Percentiles rank a stretch among this genome's conserved stretches.
Evolutionary conservation across 345 rosid genomes (phyloP).

Genomic region (Excoecaria cochinchinensis): DNA sequence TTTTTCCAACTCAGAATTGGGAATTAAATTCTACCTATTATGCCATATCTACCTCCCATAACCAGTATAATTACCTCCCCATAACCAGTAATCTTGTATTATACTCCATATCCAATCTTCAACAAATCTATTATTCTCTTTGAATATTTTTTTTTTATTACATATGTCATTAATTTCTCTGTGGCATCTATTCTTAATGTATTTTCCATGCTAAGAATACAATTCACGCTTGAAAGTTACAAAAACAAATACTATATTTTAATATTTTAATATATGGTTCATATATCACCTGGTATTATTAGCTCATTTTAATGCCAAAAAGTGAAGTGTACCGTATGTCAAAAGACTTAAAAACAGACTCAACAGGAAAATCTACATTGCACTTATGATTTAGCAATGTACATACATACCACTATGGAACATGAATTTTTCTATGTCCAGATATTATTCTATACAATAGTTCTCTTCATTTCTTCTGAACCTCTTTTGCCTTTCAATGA

Average conservation of each 20-base stretch:
- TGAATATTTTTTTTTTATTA: background rate
- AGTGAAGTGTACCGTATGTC: no score
- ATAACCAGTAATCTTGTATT: background rate
- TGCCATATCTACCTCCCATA: background rate
- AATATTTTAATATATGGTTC: no score
- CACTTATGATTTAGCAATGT: slow-evolving; percentile 20
- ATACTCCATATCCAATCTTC: slow-evolving; percentile 1
- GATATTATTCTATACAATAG: slow-evolving; percentile 20
- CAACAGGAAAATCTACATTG: slow-evolving; percentile 12
- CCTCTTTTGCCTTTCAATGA: slow-evolving; percentile 79
- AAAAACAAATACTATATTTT: background rate
- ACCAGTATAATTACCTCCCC: background rate
- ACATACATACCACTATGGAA: slow-evolving; percentile 11
- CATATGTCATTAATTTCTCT: background rate
- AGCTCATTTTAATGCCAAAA: no score
- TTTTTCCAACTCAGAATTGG: background rate
- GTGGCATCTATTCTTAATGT: background rate
- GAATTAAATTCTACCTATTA: slow-evolving; percentile 11
- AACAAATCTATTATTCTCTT: slow-evolving; percentile 5
- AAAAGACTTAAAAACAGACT: background rate
- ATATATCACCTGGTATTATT: no score
- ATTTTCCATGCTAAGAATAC: background rate
- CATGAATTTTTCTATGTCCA: background rate
- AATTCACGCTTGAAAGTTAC: background rate
- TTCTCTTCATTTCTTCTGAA: slow-evolving; percentile 60